Conservation (phyloP, 163 green algal species). For the Coccomyxa subellipsoidea region DNA sequence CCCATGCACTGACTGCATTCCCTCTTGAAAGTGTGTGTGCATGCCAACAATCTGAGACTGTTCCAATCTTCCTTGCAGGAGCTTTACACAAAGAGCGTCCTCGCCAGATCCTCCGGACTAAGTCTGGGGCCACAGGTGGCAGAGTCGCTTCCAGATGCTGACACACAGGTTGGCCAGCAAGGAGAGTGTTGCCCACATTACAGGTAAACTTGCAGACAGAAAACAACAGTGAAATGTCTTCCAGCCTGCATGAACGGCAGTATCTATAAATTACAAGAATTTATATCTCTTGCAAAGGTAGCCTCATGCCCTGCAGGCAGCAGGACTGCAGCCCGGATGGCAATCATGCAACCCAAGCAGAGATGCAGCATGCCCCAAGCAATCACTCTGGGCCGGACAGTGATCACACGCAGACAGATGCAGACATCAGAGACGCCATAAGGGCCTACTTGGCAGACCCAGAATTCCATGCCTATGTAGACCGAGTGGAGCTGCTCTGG, state of each 20-base stretch:
- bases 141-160: neutral
- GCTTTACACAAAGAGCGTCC: neutral
- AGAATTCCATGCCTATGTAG: neutral
- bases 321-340: neutral
- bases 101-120: neutral
- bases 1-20: neutral
- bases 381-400: neutral
- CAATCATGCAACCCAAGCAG: neutral
- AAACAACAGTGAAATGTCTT: too few species aligned
- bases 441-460: conserved; percentile 4
- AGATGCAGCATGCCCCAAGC: too few species aligned
- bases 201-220: neutral
- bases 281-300: neutral
- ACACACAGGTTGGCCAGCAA: neutral
- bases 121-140: neutral
- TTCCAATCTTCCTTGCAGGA: neutral
- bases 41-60: too few species aligned
- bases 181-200: neutral
- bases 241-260: too few species aligned
- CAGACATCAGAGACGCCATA: neutral
- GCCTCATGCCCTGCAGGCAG: neutral
- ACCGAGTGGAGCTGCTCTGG: conserved; percentile 8
- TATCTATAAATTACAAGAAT: neutral
- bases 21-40: too few species aligned
- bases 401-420: neutral